Conservation (phyloP, 352 stramenopile species). For the Phytophthora podocarpi region DNA sequence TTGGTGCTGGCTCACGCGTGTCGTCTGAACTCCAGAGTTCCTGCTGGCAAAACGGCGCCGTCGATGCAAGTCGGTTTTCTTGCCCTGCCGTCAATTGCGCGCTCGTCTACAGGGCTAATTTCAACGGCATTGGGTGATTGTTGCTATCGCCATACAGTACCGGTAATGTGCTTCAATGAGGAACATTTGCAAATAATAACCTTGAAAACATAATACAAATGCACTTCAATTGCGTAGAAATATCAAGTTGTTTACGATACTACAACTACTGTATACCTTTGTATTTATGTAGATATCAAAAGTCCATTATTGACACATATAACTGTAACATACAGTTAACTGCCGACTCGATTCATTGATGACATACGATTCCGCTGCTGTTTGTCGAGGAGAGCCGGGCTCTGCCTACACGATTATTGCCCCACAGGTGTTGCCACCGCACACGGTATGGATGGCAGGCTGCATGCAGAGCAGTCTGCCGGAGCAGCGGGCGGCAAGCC, state of each 20-base stretch:
- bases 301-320: no score
- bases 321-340: no score
- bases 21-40: slow-evolving; percentile 6
- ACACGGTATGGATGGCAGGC: slow-evolving; percentile 27
- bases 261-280: no score
- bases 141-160: no score
- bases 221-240: no score
- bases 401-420: slow-evolving; percentile 14
- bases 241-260: no score
- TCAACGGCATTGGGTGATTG: no score
- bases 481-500: slow-evolving; percentile 11
- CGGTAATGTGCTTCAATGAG: no score
- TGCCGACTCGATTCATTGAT: neutral
- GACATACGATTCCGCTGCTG: slow-evolving; percentile 6
- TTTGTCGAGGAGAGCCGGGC: slow-evolving; percentile 15
- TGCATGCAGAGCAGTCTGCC: slow-evolving; percentile 2
- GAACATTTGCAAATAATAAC: no score
- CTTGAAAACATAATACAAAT: no score
- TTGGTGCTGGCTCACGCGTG: neutral
- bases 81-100: neutral
- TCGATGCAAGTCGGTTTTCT: slow-evolving; percentile 1
- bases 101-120: slow-evolving; percentile 21
- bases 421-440: slow-evolving; percentile 13
- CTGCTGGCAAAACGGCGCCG: slow-evolving; percentile 13
- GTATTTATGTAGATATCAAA: no score